Conservation (phyloP, 345 rosid species). For the Trapa incisa region DNA sequence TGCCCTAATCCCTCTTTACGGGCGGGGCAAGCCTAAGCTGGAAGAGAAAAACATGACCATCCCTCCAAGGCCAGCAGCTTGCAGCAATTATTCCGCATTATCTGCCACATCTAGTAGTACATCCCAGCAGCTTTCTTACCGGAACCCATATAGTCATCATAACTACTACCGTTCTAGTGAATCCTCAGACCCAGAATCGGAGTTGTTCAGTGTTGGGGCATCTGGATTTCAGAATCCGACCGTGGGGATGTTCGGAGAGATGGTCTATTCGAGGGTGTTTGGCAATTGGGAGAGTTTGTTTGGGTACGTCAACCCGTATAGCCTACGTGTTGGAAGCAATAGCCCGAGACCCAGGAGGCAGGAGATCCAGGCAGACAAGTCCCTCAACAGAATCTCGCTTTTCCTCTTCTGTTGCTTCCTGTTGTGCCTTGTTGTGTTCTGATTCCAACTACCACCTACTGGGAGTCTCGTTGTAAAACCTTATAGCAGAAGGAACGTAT, state of each 20-base stretch:
- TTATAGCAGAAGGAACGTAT: neutral
- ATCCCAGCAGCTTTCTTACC: slow-evolving; percentile 52
- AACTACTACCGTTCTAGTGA: slow-evolving; percentile 11
- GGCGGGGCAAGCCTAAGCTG: slow-evolving; percentile 39
- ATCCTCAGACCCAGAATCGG: slow-evolving; percentile 21
- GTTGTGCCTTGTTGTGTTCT: slow-evolving; percentile 77
- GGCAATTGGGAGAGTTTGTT: slow-evolving; percentile 48
- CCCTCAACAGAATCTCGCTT: slow-evolving; percentile 62
- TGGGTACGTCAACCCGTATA: slow-evolving; percentile 35
- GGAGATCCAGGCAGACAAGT: slow-evolving; percentile 55
- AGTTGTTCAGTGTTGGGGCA: slow-evolving; percentile 19
- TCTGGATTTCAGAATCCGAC: slow-evolving; percentile 32
- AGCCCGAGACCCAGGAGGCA: slow-evolving; percentile 57
- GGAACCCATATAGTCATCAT: slow-evolving; percentile 23
- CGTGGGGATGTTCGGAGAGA: slow-evolving; percentile 56
- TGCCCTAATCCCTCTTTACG: slow-evolving; percentile 85
- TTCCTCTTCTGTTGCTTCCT: slow-evolving; percentile 75
- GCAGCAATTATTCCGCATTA: slow-evolving; percentile 20
- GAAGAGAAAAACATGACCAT: slow-evolving; percentile 27
- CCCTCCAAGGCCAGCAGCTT: slow-evolving; percentile 73
- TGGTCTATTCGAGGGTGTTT: slow-evolving; percentile 63
- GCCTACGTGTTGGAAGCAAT: slow-evolving; percentile 18
- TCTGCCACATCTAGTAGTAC: slow-evolving; percentile 10
- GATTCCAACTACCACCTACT: slow-evolving; percentile 4
- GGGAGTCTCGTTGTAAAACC: neutral